These are phyloP conservation scores for Tuber borchii DNA, from an alignment of 495 filamentous ascomycete genomes.

Conservation along the genomic window DNA sequence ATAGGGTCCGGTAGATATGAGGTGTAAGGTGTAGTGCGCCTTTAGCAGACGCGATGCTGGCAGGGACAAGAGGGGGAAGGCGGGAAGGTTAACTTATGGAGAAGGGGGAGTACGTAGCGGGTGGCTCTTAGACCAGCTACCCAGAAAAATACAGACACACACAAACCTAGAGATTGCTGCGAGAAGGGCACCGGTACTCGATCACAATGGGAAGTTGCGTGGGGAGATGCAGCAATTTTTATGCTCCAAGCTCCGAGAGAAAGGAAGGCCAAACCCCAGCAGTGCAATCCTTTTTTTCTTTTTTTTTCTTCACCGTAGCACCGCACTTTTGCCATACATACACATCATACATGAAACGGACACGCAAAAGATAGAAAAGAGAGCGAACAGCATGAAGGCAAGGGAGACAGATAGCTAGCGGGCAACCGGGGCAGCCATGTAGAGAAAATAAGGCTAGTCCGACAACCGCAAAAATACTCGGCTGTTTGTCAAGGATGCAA, in stretches of 20 bases:
- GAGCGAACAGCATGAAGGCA: neutral
- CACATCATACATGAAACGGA: neutral
- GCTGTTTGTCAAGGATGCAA: neutral
- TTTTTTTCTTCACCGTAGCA: neutral
- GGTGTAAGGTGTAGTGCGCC: conserved; percentile 3
- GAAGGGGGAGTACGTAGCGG: neutral
- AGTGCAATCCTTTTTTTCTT: neutral
- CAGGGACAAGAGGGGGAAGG: conserved; percentile 1
- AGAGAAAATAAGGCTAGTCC: neutral
- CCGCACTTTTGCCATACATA: neutral
- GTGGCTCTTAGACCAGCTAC: neutral
- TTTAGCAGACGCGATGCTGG: neutral
- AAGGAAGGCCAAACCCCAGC: neutral
- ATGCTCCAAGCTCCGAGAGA: neutral
- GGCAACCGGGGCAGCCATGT: neutral
- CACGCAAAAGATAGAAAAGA: neutral
- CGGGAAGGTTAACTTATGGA: neutral
- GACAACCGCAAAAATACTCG: neutral
- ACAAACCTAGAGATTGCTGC: neutral
- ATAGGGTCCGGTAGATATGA: neutral
- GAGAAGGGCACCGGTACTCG: neutral
- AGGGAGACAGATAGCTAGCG: neutral
- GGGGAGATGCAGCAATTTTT: neutral
- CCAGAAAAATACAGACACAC: neutral
- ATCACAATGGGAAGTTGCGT: neutral